A percentile compares a stretch with the other conserved stretches of the same genome.
Conservation (phyloP, 1,284 basidiomycete genomes). For the Puccinia novopanici region DNA sequence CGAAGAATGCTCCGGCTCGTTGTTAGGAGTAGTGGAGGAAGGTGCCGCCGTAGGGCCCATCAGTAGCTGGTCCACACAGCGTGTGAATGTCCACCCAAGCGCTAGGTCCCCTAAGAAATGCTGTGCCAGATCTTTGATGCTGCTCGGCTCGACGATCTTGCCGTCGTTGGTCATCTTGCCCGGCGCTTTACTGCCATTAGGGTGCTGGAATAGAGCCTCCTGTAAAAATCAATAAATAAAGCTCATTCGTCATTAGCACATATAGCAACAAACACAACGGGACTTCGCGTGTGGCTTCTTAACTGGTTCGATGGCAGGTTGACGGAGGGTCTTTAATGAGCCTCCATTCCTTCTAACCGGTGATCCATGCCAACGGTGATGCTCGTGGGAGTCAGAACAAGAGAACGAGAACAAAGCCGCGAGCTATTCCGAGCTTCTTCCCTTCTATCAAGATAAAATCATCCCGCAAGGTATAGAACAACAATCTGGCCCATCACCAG, state of each 20-base stretch:
- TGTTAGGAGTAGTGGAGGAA: neutral
- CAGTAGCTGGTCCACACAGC: slow-evolving; percentile 25
- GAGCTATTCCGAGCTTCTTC: too few species aligned
- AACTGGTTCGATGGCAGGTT: neutral
- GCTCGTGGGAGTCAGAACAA: too few species aligned
- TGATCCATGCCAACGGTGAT: too few species aligned
- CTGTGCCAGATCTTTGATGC: slow-evolving; percentile 9
- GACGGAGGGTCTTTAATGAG: neutral
- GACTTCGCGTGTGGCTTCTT: neutral
- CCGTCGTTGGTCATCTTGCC: neutral
- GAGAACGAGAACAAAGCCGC: too few species aligned
- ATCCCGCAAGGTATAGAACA: too few species aligned
- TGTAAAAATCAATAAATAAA: neutral
- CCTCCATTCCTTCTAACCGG: too few species aligned
- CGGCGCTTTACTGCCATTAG: neutral
- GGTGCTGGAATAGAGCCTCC: slow-evolving; percentile 5
- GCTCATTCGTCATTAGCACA: too few species aligned
- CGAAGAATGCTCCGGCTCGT: neutral
- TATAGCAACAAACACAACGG: neutral
- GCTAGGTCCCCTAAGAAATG: slow-evolving; percentile 22
- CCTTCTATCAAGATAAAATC: too few species aligned
- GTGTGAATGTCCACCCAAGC: slow-evolving; percentile 19
- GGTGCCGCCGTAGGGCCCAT: neutral
- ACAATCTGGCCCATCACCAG: slow-evolving; percentile 52
- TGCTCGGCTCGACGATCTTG: neutral